Evolutionary conservation across 768 basidiomycete species (phyloP).

Genomic region (Hygrocybe coccinea): DNA sequence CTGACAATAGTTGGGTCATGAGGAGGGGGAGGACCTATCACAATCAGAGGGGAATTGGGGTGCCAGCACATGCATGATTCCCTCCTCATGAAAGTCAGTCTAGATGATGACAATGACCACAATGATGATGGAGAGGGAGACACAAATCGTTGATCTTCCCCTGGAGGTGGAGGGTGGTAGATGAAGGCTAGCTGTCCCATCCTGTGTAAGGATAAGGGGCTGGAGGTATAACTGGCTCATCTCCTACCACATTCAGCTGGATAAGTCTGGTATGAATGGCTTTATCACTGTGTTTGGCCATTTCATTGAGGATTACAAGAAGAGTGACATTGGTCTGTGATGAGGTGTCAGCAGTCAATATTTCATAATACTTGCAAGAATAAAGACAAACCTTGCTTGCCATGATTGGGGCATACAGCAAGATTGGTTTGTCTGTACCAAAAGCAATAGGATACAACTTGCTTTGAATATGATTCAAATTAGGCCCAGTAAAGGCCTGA

Average conservation of each 20-base stretch:
- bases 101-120: background rate
- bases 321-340: constrained; percentile 95
- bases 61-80: no score
- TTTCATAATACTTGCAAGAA: no score
- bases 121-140: no score
- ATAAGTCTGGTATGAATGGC: constrained; percentile 36
- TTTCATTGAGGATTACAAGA: constrained; percentile 83
- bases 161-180: background rate
- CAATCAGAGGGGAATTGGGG: background rate
- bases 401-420: constrained; percentile 96
- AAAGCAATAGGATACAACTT: constrained; percentile 91
- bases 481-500: constrained; percentile 76
- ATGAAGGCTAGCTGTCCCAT: background rate
- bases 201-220: background rate
- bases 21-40: background rate
- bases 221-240: background rate
- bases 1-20: background rate
- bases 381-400: constrained; percentile 98
- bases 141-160: background rate
- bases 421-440: constrained; percentile 88
- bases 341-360: no score
- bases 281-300: constrained; percentile 82
- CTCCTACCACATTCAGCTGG: background rate
- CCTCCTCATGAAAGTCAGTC: background rate
- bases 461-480: constrained; percentile 88